Evolutionary conservation across 2,329 filamentous ascomycete species (phyloP), one percentile per base, ranked within the genome.

Genomic region (Saccharata proteae): DNA sequence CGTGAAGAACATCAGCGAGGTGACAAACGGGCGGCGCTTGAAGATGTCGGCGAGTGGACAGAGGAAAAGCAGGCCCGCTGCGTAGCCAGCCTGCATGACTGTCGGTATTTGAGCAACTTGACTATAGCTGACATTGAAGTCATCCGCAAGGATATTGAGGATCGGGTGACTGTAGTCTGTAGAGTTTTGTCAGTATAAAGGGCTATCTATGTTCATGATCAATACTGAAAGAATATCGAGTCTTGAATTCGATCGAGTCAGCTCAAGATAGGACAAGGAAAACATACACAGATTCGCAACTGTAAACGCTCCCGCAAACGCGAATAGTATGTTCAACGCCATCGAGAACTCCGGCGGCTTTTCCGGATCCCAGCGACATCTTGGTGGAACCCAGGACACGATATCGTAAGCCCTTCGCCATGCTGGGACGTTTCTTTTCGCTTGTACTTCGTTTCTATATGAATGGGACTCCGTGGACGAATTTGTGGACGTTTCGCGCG

Each of bases 31-130:
- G 22, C 82, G 61, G 15, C 82, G 64, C 16, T 65, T 67, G 5
- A 88, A 50, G 23, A 74, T 43, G 41, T 90, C 83, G 0, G 80
- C 82, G 1, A 86, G 51, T 0, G 83, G 82, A 45, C 81, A 82
- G 7, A 90, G 58, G 38, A 88, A 74, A 11, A 88, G 55, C 13
- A 90, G 49, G 0, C 82, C 81, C 0, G 63, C 64, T 1, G 80
- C 81, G 53, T 90, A 90, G 2, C 82, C 82, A 2, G 80, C 77
- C 51, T 90, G 83, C 53, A 80, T 74, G 25, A 85, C 58, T 0
- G 82, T 88, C 1, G 82, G 80, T 15, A 88, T 74, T 23, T 71
- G 55, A 4, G 70, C 63, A 0, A 80, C 73, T 32, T 67, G 62
- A 44, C 83, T 79, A 45, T 83, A 78, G 6, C 65, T 67, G 28